These are phyloP conservation scores for Fusarium pilosicola DNA, from an alignment of 2,329 filamentous ascomycete genomes.

Conservation along the genomic window DNA sequence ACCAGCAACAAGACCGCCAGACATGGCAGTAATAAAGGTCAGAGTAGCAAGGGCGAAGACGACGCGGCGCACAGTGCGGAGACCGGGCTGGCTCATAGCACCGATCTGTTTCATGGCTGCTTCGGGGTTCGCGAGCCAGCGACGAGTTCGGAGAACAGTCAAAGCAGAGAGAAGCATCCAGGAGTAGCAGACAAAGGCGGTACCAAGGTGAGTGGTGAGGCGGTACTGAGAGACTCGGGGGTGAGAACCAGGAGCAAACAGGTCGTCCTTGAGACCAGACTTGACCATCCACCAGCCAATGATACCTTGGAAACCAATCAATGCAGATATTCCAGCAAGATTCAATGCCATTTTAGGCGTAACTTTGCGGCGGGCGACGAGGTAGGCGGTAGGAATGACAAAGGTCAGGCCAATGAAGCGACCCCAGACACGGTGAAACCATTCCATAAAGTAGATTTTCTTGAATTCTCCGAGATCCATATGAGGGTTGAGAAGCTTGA, in stretches of 20 bases:
- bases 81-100: conserved; percentile 71
- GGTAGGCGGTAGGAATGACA: conserved; percentile 87
- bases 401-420: conserved; percentile 91
- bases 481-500: conserved; percentile 87
- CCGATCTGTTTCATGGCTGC: conserved; percentile 69
- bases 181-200: conserved; percentile 91
- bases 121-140: conserved; percentile 74
- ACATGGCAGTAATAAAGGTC: conserved; percentile 91
- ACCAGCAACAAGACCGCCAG: conserved; percentile 91
- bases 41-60: conserved; percentile 77
- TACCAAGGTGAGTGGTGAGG: conserved; percentile 86
- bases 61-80: conserved; percentile 78
- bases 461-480: conserved; percentile 97
- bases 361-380: conserved; percentile 82
- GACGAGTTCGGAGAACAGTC: conserved; percentile 80
- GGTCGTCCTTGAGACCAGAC: conserved; percentile 92
- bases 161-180: conserved; percentile 95
- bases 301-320: conserved; percentile 95
- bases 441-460: conserved; percentile 99
- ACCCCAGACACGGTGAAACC: conserved; percentile 95
- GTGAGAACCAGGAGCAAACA: conserved; percentile 90
- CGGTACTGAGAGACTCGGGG: conserved; percentile 96
- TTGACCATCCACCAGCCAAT: conserved; percentile 99
- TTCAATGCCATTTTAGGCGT: conserved; percentile 80
- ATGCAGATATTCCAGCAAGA: conserved; percentile 81